Percentiles rank a stretch among this genome's conserved stretches.
phyloP scores from a whole-genome alignment of 225 moss, liverwort and hornwort genomes.

The Asterella californica region DNA sequence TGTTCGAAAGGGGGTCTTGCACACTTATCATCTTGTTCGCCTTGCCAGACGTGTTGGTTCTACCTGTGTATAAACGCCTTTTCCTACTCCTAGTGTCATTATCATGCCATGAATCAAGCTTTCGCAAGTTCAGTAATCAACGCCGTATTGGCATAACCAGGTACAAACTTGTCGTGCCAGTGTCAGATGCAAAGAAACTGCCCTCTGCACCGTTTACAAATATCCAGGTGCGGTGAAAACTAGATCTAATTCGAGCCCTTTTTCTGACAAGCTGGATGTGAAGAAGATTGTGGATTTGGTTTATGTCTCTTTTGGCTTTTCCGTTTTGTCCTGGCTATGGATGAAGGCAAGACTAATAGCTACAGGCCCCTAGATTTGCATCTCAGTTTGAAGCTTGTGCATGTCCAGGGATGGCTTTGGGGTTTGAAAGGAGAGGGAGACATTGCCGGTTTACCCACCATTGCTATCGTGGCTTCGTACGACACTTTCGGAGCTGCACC shows the following conservation, averaged over 20 bases:
- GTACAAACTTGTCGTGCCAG: slow-evolving; percentile 79
- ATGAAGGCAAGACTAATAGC: no score
- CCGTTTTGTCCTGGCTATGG: background rate
- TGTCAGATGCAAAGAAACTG: slow-evolving; percentile 77
- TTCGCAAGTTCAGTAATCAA: background rate
- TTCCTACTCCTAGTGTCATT: background rate
- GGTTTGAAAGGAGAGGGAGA: slow-evolving; percentile 85
- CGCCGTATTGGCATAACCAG: slow-evolving; percentile 38
- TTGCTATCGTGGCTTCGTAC: slow-evolving; percentile 96
- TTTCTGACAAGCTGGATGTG: background rate
- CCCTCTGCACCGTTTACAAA: slow-evolving; percentile 61
- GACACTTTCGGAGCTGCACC: slow-evolving; percentile 98
- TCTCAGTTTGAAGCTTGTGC: background rate
- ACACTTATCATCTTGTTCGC: background rate
- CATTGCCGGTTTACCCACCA: slow-evolving; percentile 70
- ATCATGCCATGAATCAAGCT: background rate
- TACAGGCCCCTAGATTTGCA: background rate
- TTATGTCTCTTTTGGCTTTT: background rate
- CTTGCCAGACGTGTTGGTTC: background rate
- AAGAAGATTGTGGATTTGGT: background rate
- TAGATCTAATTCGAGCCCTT: background rate
- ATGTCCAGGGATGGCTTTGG: slow-evolving; percentile 77
- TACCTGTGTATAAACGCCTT: background rate
- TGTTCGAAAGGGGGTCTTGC: background rate
- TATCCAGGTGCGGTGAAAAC: slow-evolving; percentile 54